Percentiles rank a stretch among this genome's conserved stretches.
Evolutionary conservation across 352 stramenopile genomes (phyloP).

Genomic region (Globisporangium canariense): DNA sequence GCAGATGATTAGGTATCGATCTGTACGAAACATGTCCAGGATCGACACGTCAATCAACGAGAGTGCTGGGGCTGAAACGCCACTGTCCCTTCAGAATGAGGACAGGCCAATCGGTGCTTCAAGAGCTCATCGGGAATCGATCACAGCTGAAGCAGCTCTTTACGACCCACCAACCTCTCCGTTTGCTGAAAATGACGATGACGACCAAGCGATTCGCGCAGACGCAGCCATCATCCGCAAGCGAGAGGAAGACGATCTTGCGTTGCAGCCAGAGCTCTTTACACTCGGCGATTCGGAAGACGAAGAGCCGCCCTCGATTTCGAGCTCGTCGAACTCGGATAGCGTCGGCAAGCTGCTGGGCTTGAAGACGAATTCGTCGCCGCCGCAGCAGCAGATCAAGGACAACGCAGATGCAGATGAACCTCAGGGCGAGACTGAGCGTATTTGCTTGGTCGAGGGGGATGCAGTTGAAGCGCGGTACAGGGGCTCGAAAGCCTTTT

Average conservation of each 20-base stretch:
- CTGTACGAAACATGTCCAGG: neutral
- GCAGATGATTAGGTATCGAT: constrained; percentile 1
- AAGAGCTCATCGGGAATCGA: neutral
- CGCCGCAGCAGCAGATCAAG: neutral
- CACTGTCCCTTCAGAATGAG: neutral
- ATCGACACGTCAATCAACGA: neutral
- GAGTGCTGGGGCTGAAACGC: neutral
- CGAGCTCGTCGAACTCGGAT: neutral
- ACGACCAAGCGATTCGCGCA: constrained; percentile 10
- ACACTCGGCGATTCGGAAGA: constrained; percentile 1
- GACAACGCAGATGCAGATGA: neutral
- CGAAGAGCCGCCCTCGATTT: constrained; percentile 3
- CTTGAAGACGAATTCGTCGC: neutral
- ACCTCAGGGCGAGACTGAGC: neutral
- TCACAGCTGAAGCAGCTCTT: neutral
- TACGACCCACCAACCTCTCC: constrained; percentile 5
- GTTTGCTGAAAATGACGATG: constrained; percentile 1
- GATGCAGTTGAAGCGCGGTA: constrained; percentile 3
- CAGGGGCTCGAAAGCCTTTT: neutral
- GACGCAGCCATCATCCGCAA: constrained; percentile 11
- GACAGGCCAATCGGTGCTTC: neutral
- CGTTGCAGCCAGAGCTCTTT: neutral
- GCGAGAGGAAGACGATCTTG: neutral
- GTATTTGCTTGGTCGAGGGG: neutral
- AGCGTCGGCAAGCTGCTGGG: neutral